Percentiles rank a stretch among this genome's conserved stretches.
Evolutionary conservation across 306 rosid species (phyloP).

Genomic region (Lathyrus oleraceus): DNA sequence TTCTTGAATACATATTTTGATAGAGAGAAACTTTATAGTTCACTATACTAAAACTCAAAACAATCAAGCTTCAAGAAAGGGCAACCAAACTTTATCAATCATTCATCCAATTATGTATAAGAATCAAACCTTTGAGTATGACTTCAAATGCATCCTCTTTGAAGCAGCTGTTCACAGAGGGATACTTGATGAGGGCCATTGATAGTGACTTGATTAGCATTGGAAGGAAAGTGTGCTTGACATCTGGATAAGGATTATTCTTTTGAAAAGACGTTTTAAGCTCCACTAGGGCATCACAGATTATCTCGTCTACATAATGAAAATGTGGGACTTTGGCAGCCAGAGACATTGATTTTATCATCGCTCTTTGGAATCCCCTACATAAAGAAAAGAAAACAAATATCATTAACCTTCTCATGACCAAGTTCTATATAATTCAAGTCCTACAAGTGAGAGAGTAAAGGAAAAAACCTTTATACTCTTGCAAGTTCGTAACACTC

Average conservation of each 20-base stretch:
- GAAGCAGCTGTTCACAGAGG: conserved; percentile 81
- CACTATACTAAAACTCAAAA: conserved; percentile 7
- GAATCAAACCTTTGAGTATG: conserved; percentile 69
- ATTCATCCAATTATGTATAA: conserved; percentile 16
- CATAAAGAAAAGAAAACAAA: conserved; percentile 28
- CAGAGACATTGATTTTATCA: conserved; percentile 82
- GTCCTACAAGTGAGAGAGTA: conserved; percentile 13
- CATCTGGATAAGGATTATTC: conserved; percentile 61
- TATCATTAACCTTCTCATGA: conserved; percentile 4
- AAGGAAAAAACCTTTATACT: conserved; percentile 14
- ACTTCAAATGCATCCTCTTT: conserved; percentile 76
- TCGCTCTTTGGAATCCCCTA: conserved; percentile 90
- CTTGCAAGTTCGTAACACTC: background rate
- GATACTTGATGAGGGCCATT: conserved; percentile 74
- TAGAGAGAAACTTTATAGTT: background rate
- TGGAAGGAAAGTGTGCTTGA: conserved; percentile 92
- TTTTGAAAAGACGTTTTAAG: conserved; percentile 79
- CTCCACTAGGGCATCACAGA: conserved; percentile 68
- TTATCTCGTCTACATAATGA: conserved; percentile 87
- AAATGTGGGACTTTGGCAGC: conserved; percentile 96
- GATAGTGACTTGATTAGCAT: conserved; percentile 77
- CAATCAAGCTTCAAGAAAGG: conserved; percentile 13
- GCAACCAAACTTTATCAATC: background rate
- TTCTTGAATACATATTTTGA: conserved; percentile 3
- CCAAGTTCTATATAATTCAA: conserved; percentile 5